phyloP scores from a whole-genome alignment of 78 protist genomes.

The Dictyostelium capitatum region DNA sequence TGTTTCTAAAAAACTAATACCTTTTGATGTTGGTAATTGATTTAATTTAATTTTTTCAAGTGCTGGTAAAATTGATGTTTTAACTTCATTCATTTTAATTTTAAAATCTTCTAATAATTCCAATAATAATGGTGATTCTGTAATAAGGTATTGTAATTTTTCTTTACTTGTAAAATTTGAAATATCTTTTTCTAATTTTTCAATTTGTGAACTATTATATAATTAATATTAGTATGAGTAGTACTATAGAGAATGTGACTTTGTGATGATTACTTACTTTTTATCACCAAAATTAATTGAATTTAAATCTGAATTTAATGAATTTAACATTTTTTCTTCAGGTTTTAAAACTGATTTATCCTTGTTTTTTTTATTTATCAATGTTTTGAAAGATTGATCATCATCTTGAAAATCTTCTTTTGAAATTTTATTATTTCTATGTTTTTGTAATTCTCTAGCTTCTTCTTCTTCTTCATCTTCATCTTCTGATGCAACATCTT shows the following conservation, averaged over 20 bases:
- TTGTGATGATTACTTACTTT: background rate
- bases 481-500: conserved; percentile 22
- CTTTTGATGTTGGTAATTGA: conserved; percentile 80
- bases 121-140: conserved; percentile 77
- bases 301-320: conserved; percentile 59
- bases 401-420: conserved; percentile 68
- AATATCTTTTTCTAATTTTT: conserved; percentile 56
- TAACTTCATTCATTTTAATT: conserved; percentile 42
- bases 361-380: conserved; percentile 25
- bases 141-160: conserved; percentile 48
- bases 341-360: conserved; percentile 17
- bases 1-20: conserved; percentile 83
- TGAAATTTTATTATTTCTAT: conserved; percentile 20
- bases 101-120: conserved; percentile 80
- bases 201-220: conserved; percentile 46
- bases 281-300: conserved; percentile 63
- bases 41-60: conserved; percentile 38
- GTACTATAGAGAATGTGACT: too few species aligned
- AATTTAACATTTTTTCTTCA: conserved; percentile 67
- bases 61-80: conserved; percentile 55
- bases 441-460: conserved; percentile 44
- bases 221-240: too few species aligned
- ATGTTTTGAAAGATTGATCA: conserved; percentile 13
- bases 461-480: conserved; percentile 82
- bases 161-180: conserved; percentile 59